These are phyloP conservation scores for Lachancea sp. DNA, from an alignment of 805 yeast species.

Conservation along the genomic window DNA sequence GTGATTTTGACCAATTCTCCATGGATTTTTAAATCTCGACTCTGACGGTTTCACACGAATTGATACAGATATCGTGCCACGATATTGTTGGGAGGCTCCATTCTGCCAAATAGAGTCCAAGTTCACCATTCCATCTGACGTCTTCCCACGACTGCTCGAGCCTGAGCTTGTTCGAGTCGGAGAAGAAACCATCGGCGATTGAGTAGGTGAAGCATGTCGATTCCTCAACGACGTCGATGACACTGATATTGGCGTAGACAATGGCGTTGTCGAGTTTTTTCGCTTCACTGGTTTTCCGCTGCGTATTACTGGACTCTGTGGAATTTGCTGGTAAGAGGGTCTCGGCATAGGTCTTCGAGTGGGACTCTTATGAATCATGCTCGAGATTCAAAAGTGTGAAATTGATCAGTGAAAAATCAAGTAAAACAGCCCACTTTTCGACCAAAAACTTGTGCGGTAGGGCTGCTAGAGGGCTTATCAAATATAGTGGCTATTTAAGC, in stretches of 20 bases:
- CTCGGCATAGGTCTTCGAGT: constrained; percentile 17
- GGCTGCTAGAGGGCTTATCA: no score
- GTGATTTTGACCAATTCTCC: constrained; percentile 24
- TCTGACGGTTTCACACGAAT: constrained; percentile 66
- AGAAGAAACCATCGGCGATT: constrained; percentile 7
- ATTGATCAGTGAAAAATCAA: not conserved
- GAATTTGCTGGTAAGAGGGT: constrained; percentile 8
- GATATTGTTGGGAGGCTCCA: constrained; percentile 34
- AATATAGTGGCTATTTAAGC: no score
- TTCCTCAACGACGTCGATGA: constrained; percentile 4
- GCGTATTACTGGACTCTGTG: constrained; percentile 19
- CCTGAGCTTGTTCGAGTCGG: constrained; percentile 7
- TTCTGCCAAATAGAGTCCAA: not conserved
- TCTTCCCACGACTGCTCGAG: constrained; percentile 3
- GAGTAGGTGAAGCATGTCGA: constrained; percentile 15
- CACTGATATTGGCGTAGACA: constrained; percentile 6
- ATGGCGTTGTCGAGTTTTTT: constrained; percentile 5
- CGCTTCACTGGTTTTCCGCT: constrained; percentile 15
- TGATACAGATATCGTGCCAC: constrained; percentile 70
- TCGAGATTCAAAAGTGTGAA: not conserved
- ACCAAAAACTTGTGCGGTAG: no score
- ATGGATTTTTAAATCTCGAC: constrained; percentile 28
- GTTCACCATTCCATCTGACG: constrained; percentile 3
- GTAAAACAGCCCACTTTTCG: no score
- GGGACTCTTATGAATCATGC: constrained; percentile 22